Conservation (phyloP, 345 rosid genomes). For the Isatis tinctoria region DNA sequence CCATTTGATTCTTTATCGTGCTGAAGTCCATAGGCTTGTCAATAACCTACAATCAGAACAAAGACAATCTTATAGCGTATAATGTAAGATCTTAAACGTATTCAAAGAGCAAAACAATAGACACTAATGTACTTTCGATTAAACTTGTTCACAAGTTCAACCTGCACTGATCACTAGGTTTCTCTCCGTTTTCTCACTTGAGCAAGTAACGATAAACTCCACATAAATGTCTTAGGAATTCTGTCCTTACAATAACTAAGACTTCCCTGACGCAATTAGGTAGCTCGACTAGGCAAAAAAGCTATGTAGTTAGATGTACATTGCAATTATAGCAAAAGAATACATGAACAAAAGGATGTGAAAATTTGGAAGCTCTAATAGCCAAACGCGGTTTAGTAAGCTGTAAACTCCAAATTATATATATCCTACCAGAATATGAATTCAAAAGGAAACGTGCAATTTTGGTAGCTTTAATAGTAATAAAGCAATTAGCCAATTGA, state of each 20-base stretch:
- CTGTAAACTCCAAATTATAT: neutral
- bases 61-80: neutral
- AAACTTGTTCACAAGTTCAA: neutral
- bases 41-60: conserved; percentile 45
- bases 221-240: neutral
- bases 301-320: neutral
- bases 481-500: neutral
- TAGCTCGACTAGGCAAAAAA: neutral
- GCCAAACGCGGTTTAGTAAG: neutral
- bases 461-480: neutral
- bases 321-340: neutral
- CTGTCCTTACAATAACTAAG: neutral
- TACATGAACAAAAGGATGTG: neutral
- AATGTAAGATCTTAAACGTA: neutral
- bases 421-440: neutral
- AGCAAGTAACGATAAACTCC: neutral
- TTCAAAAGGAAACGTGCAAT: neutral
- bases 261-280: neutral
- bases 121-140: neutral
- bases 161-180: conserved; percentile 7
- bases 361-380: neutral
- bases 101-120: neutral
- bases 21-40: conserved; percentile 96
- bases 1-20: conserved; percentile 83
- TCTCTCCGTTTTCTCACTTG: conserved; percentile 10